These are phyloP conservation scores for Podospora pseudocomata DNA, from an alignment of 495 filamentous ascomycete genomes.

Conservation along the genomic window DNA sequence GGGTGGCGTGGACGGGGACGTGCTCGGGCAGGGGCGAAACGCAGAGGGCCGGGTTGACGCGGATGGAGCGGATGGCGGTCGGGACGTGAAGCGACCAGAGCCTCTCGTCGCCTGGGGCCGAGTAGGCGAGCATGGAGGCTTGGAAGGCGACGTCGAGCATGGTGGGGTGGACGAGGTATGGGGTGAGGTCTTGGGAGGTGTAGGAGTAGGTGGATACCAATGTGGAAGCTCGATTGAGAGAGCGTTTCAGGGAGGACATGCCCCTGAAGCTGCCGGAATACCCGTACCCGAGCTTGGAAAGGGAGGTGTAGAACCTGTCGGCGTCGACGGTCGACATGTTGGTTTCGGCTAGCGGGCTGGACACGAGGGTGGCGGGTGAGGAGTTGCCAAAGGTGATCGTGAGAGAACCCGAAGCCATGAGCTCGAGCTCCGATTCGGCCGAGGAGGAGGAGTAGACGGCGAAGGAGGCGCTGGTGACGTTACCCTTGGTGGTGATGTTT, in stretches of 20 bases:
- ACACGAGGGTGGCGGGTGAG: neutral
- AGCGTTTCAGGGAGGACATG: neutral
- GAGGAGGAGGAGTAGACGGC: neutral
- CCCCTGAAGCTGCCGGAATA: neutral
- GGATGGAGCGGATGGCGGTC: conserved; percentile 17
- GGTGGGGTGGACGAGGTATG: conserved; percentile 27
- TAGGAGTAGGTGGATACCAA: neutral
- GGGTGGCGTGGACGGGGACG: conserved; percentile 9
- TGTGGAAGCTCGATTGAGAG: neutral
- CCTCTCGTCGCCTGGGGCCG: conserved; percentile 21
- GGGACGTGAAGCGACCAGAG: conserved; percentile 27
- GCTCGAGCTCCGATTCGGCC: neutral
- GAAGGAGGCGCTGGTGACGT: neutral
- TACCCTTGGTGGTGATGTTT: neutral
- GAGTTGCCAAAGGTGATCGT: neutral
- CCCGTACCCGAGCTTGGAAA: neutral
- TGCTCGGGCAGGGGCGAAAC: conserved; percentile 22
- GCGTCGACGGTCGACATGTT: neutral
- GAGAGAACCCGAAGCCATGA: neutral
- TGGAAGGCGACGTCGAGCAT: conserved; percentile 32
- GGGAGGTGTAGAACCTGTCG: neutral
- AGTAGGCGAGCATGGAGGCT: conserved; percentile 25
- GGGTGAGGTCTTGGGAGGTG: conserved; percentile 1
- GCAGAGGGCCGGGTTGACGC: conserved; percentile 20
- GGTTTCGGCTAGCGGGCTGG: neutral